A percentile compares a stretch with the other conserved stretches of the same genome.
These are phyloP conservation scores for Phytopythium vexans DNA, from an alignment of 352 stramenopile genomes.

Conservation along the genomic window DNA sequence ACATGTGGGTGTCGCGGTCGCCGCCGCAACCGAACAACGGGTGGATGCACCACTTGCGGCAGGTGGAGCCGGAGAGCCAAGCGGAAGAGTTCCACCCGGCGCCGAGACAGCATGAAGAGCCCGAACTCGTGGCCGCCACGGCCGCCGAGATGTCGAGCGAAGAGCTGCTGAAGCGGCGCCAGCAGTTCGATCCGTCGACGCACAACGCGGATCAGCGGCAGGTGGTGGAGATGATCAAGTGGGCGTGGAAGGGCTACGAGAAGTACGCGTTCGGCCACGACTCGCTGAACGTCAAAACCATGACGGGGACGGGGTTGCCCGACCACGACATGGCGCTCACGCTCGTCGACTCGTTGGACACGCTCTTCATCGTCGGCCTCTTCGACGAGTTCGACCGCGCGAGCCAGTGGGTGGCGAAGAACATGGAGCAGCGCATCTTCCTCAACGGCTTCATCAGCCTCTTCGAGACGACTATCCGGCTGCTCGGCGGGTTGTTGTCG, in stretches of 20 bases:
- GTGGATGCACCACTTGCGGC: slow-evolving; percentile 38
- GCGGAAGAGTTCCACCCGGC: slow-evolving; percentile 6
- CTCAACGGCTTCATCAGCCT: slow-evolving; percentile 59
- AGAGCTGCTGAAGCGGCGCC: slow-evolving; percentile 32
- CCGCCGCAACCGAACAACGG: slow-evolving; percentile 23
- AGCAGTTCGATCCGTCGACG: slow-evolving; percentile 36
- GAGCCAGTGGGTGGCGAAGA: slow-evolving; percentile 54
- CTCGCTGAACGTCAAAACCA: slow-evolving; percentile 62
- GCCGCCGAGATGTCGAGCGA: slow-evolving; percentile 18
- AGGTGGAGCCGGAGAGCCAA: slow-evolving; percentile 14
- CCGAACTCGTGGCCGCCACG: slow-evolving; percentile 16
- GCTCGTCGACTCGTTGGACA: slow-evolving; percentile 77
- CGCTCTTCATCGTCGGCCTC: slow-evolving; percentile 70
- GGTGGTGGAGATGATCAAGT: slow-evolving; percentile 63
- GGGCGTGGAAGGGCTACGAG: slow-evolving; percentile 80
- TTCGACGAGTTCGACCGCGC: slow-evolving; percentile 76
- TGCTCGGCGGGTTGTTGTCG: slow-evolving; percentile 69
- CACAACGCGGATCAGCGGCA: slow-evolving; percentile 59
- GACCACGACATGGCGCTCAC: slow-evolving; percentile 77
- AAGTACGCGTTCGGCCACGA: slow-evolving; percentile 68
- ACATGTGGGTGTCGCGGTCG: slow-evolving; percentile 45
- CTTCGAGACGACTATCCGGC: slow-evolving; percentile 81
- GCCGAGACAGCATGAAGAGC: slow-evolving; percentile 1
- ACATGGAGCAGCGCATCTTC: slow-evolving; percentile 73
- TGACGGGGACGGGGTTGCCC: slow-evolving; percentile 49